Base-by-base conservation (phyloP, 139 green algal species). In the Chlamydomonas incerta region DNA sequence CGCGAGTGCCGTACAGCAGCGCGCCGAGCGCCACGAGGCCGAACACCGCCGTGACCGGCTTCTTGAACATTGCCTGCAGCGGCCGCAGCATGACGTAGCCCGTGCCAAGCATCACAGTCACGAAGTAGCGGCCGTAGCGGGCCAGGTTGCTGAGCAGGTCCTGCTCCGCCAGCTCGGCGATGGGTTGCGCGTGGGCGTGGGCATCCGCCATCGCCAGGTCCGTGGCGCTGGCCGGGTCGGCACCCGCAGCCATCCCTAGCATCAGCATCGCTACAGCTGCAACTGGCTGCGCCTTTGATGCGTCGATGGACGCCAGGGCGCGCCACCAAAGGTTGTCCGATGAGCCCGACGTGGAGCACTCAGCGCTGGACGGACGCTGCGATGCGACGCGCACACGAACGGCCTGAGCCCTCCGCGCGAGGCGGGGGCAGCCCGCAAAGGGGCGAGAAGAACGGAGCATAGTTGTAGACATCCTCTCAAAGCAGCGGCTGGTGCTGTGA, bases 71-170 rank as follows among this genome's bases (percentile, higher is more conserved):
- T 0, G 81, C 84, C 1, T 92, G 50, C 2, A 98, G 62, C 21
- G 95, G 95, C 83, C 94, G 92, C n/a, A 97, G 72, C 83, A 95
- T 95, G 33, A 96, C 91, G 72, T 97, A 98, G 24, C 92, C 96
- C 15, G 96, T 98, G n/a, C 96, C 96, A 34, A 97, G 79, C 87
- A 98, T 94, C 67, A 98, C 94, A 9, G 94, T 96, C 24, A 98
- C 93, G 74, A 98, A 98, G 85, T 96, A 98, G 46, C 93, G 93
- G 23, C 91, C 87, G 80, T 98, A 98, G 60, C 93, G 87, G 31
- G 87, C 85, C 1, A 98, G 89, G 88, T 98, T 98, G 74, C 69
- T 83, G 91, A 88, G 97, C 62, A 98, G 96, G 14, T 96, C 93
- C 35, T 94, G 82, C 71, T 96, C 94, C 47, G 92, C 92, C 11